Conservation (phyloP, 2,329 filamentous ascomycete genomes). For the Juglanconis oblonga region DNA sequence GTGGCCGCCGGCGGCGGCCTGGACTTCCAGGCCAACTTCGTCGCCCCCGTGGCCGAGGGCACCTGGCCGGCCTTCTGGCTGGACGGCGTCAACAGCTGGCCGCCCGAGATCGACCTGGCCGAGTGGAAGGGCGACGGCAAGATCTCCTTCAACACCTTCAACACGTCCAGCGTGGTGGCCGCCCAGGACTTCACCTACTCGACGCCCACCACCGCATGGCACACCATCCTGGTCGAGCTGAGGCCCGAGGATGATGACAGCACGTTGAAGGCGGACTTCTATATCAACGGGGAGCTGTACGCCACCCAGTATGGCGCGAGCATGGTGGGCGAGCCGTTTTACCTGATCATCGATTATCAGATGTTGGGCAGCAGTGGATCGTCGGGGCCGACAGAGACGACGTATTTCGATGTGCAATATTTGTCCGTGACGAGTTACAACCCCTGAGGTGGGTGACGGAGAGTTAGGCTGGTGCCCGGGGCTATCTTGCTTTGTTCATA, state of each 20-base stretch:
- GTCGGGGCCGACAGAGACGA: constrained; percentile 16
- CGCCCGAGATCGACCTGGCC: constrained; percentile 55
- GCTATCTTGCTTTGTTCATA: background rate
- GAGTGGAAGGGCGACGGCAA: constrained; percentile 55
- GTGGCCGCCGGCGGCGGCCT: constrained; percentile 34
- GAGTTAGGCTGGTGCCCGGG: background rate
- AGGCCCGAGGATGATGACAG: constrained; percentile 43
- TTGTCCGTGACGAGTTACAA: constrained; percentile 22
- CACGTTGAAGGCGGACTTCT: constrained; percentile 49
- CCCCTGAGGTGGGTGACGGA: constrained; percentile 1
- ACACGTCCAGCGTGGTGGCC: constrained; percentile 39
- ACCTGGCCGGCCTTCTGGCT: constrained; percentile 58
- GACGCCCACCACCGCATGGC: constrained; percentile 38
- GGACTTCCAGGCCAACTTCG: constrained; percentile 37
- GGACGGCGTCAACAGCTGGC: constrained; percentile 49
- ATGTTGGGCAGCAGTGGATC: constrained; percentile 21
- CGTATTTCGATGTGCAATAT: constrained; percentile 21
- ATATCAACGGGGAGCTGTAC: constrained; percentile 44
- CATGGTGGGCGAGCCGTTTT: constrained; percentile 43
- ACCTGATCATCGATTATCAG: constrained; percentile 26
- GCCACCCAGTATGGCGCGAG: constrained; percentile 45
- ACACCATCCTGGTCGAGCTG: constrained; percentile 46
- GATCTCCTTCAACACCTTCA: constrained; percentile 52
- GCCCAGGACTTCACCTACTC: constrained; percentile 45
- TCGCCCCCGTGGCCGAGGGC: constrained; percentile 36